Conservation (phyloP, 768 basidiomycete species). For the Hygrophoropsis aurantiaca region DNA sequence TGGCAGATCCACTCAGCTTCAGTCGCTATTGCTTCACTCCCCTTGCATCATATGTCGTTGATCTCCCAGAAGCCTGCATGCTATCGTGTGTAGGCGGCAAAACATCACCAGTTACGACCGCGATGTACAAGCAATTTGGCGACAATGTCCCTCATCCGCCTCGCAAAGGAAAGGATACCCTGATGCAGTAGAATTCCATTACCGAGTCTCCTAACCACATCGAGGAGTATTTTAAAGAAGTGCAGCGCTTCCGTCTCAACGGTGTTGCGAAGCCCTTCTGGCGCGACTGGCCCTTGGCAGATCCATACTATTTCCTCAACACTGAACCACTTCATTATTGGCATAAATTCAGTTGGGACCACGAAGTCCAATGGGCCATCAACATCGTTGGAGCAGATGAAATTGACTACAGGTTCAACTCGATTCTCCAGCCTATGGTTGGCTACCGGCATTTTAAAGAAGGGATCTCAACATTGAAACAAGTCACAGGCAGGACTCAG, state of each 20-base stretch:
- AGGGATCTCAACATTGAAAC: constrained; percentile 39
- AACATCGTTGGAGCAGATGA: constrained; percentile 30
- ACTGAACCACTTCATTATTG: constrained; percentile 39
- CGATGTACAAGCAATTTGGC: constrained; percentile 29
- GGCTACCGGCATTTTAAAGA: constrained; percentile 38
- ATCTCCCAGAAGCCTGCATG: constrained; percentile 30
- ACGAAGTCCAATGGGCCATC: constrained; percentile 38
- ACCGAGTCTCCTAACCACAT: neutral
- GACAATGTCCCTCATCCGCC: constrained; percentile 26
- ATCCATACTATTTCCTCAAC: constrained; percentile 33
- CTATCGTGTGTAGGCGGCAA: constrained; percentile 29
- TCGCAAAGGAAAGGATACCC: constrained; percentile 19
- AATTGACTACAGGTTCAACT: constrained; percentile 33
- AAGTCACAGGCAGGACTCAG: constrained; percentile 40
- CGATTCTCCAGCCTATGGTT: constrained; percentile 32
- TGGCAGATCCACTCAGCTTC: constrained; percentile 22
- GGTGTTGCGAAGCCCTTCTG: constrained; percentile 32
- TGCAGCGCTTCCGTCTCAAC: constrained; percentile 1
- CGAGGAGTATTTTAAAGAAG: constrained; percentile 1
- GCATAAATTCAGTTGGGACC: constrained; percentile 40
- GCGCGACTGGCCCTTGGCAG: constrained; percentile 32
- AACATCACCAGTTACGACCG: constrained; percentile 31
- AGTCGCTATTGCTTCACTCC: constrained; percentile 24
- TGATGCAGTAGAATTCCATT: constrained; percentile 7
- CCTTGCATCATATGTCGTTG: constrained; percentile 28